These are phyloP conservation scores for Cadophora malorum DNA, from an alignment of 2,329 filamentous ascomycete genomes.

Conservation along the genomic window DNA sequence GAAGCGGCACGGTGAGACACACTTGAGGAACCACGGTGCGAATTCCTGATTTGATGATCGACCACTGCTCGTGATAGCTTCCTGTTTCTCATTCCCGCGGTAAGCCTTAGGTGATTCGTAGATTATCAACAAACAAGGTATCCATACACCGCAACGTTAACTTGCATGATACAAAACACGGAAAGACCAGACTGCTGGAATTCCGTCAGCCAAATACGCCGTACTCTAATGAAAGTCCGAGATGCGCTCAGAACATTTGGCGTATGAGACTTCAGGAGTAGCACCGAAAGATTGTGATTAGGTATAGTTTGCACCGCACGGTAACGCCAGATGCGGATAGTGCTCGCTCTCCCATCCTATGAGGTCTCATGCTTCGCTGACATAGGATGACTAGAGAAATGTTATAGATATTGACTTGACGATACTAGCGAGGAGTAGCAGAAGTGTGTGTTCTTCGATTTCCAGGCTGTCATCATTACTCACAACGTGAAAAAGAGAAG, in stretches of 20 bases:
- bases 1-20: constrained; percentile 22
- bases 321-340: constrained; percentile 7
- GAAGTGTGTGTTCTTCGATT: not conserved
- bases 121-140: not conserved
- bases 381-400: constrained; percentile 15
- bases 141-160: constrained; percentile 18
- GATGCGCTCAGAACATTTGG: not conserved
- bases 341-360: constrained; percentile 19
- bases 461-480: constrained; percentile 13
- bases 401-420: not conserved
- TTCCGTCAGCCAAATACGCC: constrained; percentile 17
- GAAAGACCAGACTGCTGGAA: constrained; percentile 20
- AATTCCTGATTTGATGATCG: constrained; percentile 22
- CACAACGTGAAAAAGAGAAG: not conserved
- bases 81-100: constrained; percentile 17
- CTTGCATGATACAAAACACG: constrained; percentile 12
- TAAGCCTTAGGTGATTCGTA: constrained; percentile 11
- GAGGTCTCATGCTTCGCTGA: not conserved
- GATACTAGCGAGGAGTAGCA: constrained; percentile 10
- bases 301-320: not conserved
- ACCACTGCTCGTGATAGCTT: constrained; percentile 20
- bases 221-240: constrained; percentile 1
- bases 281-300: constrained; percentile 17
- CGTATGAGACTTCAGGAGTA: not conserved
- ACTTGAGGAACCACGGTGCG: constrained; percentile 18